Conservation (phyloP, 768 basidiomycete genomes). For the Mycena olivaceomarginata region DNA sequence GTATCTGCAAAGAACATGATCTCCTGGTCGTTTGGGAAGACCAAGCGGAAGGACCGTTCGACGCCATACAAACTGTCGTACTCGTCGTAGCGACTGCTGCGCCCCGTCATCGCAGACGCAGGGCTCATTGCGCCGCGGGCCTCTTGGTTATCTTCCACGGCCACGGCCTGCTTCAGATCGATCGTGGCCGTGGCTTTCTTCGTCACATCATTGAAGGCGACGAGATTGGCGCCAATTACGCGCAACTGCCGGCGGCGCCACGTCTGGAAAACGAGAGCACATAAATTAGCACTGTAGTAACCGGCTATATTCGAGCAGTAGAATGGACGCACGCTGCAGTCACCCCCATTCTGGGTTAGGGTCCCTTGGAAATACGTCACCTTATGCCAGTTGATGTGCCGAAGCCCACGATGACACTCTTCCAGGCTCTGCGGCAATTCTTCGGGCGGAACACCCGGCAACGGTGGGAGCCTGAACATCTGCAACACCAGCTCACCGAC, state of each 20-base stretch:
- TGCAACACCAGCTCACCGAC: conserved; percentile 94
- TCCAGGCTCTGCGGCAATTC: conserved; percentile 94
- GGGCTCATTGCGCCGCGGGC: conserved; percentile 68
- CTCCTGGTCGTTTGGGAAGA: conserved; percentile 85
- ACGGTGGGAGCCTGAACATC: conserved; percentile 91
- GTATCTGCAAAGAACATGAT: conserved; percentile 95
- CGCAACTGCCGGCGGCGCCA: conserved; percentile 91
- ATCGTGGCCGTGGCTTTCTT: conserved; percentile 94
- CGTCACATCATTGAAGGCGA: conserved; percentile 95
- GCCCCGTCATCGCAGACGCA: conserved; percentile 58
- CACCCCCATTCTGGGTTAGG: conserved; percentile 95
- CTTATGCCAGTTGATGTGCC: conserved; percentile 96
- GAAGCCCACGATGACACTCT: conserved; percentile 91
- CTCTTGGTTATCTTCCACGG: conserved; percentile 87
- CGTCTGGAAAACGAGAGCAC: conserved; percentile 65
- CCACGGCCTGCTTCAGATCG: conserved; percentile 88
- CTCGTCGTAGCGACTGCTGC: conserved; percentile 69
- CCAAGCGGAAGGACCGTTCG: conserved; percentile 89
- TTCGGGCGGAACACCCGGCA: conserved; percentile 87
- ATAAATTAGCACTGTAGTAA: conserved; percentile 23
- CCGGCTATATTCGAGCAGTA: neutral
- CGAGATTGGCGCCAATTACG: conserved; percentile 88
- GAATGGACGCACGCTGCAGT: conserved; percentile 83
- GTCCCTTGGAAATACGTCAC: conserved; percentile 95
- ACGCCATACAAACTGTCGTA: conserved; percentile 81